Evolutionary conservation across 208 protist genomes (phyloP).

Genomic region (Wallacemonas sp.): DNA sequence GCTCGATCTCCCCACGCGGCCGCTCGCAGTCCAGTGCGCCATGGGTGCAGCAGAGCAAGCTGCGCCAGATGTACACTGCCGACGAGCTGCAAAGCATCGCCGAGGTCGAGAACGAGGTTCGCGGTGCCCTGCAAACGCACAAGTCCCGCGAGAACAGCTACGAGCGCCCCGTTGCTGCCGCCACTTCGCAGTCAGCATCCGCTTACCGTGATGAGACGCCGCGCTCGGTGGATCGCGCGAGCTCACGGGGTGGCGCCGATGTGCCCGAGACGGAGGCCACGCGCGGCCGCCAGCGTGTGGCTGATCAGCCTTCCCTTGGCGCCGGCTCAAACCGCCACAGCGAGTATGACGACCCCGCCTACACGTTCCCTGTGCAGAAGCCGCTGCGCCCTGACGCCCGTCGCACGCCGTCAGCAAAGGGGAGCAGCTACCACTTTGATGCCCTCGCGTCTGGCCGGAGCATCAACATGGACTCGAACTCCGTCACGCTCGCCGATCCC

Average conservation of each 20-base stretch:
- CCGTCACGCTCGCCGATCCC: background rate
- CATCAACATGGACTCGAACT: constrained; percentile 15
- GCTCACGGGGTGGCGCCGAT: background rate
- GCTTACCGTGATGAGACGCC: background rate
- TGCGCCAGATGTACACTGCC: constrained; percentile 46
- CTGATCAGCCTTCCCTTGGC: background rate
- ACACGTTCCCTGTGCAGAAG: constrained; percentile 6
- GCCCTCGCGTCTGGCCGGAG: background rate
- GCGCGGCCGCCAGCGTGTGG: constrained; percentile 1
- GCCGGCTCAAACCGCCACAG: background rate
- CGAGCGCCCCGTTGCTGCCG: constrained; percentile 3
- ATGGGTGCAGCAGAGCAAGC: constrained; percentile 34
- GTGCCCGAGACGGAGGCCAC: constrained; percentile 8
- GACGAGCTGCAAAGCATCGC: constrained; percentile 55
- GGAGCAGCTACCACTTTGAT: constrained; percentile 9
- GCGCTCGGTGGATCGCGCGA: constrained; percentile 6
- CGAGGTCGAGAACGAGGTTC: constrained; percentile 57
- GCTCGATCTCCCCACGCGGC: constrained; percentile 27
- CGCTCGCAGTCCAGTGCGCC: constrained; percentile 19
- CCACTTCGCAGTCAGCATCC: background rate
- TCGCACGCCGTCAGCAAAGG: background rate
- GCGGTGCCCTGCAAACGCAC: constrained; percentile 30
- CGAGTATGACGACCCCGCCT: constrained; percentile 5
- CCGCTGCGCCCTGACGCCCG: background rate
- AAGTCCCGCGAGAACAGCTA: constrained; percentile 24